Percentiles rank a stretch among this genome's conserved stretches.
Conservation (phyloP, 768 basidiomycete genomes). For the Panus rudis region DNA sequence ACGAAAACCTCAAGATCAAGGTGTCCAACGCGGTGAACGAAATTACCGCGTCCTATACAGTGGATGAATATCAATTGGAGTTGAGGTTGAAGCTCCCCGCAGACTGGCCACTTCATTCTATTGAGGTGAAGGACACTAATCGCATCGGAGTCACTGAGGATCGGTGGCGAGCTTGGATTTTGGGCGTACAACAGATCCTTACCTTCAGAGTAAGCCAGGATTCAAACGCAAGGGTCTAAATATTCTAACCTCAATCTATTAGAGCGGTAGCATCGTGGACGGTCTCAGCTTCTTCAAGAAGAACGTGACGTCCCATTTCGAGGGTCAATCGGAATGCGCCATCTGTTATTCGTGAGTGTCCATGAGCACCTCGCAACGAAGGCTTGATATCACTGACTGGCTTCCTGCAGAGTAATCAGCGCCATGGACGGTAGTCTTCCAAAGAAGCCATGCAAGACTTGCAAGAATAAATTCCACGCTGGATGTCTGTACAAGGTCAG, state of each 20-base stretch:
- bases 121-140: constrained; percentile 83
- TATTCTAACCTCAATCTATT: constrained; percentile 2
- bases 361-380: not conserved
- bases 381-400: not conserved
- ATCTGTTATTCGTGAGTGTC: constrained; percentile 84
- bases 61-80: constrained; percentile 93
- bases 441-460: constrained; percentile 87
- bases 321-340: constrained; percentile 92
- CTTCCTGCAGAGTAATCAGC: constrained; percentile 67
- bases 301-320: constrained; percentile 89
- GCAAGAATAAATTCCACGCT: constrained; percentile 91
- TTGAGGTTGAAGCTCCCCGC: constrained; percentile 77
- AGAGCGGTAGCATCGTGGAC: constrained; percentile 91
- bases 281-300: constrained; percentile 87
- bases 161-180: constrained; percentile 89
- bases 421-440: constrained; percentile 85
- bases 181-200: constrained; percentile 86
- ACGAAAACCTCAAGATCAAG: constrained; percentile 77
- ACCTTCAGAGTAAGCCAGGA: constrained; percentile 77
- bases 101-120: constrained; percentile 85
- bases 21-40: constrained; percentile 70
- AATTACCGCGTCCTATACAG: constrained; percentile 74
- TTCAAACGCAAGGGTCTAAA: not conserved
- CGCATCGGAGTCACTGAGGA: constrained; percentile 85
- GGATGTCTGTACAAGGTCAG: constrained; percentile 84